phyloP scores from a whole-genome alignment of 129 eudicot species.

The Mikania micrantha region DNA sequence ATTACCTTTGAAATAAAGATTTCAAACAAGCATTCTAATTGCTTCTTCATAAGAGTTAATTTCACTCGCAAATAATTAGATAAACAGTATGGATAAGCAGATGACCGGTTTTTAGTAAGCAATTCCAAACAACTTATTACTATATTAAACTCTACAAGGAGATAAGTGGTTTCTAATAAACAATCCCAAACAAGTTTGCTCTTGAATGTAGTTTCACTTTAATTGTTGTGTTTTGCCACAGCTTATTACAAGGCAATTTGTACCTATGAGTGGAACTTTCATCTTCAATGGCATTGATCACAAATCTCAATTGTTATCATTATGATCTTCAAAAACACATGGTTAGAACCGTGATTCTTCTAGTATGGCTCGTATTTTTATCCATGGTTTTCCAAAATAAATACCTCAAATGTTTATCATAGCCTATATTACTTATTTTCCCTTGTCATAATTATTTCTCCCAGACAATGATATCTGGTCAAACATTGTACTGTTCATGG shows the following conservation, averaged over 20 bases:
- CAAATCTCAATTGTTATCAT: constrained; percentile 69
- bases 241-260: constrained; percentile 86
- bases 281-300: constrained; percentile 90
- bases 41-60: neutral
- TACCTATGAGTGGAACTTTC: constrained; percentile 89
- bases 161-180: neutral
- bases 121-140: neutral
- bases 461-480: neutral
- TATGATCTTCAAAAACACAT: constrained; percentile 24
- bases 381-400: neutral
- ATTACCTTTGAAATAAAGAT: neutral
- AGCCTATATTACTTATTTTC: neutral
- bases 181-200: neutral
- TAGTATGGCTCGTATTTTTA: neutral
- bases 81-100: neutral
- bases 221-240: constrained; percentile 26
- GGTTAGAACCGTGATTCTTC: constrained; percentile 10
- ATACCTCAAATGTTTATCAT: neutral
- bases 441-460: neutral
- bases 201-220: constrained; percentile 6
- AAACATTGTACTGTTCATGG: no score
- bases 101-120: no score
- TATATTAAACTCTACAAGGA: neutral
- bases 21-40: neutral
- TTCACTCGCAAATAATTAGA: neutral